phyloP scores from a whole-genome alignment of 257 asterid species.

The Agastache rugosa region DNA sequence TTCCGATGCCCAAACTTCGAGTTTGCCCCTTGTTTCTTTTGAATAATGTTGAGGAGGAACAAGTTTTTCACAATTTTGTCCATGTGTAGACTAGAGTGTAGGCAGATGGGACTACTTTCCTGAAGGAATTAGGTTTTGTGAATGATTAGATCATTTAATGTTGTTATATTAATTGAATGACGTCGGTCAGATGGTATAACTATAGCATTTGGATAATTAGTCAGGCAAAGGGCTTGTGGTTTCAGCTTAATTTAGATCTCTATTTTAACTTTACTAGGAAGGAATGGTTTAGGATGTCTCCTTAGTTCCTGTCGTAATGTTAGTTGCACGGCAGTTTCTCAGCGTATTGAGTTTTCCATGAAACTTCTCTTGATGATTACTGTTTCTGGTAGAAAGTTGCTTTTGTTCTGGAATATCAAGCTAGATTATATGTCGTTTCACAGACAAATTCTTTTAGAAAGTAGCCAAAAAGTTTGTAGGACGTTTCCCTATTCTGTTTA shows the following conservation, averaged over 20 bases:
- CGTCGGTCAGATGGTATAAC: neutral
- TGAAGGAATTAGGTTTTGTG: neutral
- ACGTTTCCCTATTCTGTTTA: conserved; percentile 5
- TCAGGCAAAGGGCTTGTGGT: conserved; percentile 3
- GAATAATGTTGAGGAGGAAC: neutral
- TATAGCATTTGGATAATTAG: conserved; percentile 7
- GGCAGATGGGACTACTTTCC: neutral
- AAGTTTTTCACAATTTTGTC: conserved; percentile 3
- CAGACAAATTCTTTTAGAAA: neutral
- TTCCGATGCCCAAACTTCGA: neutral
- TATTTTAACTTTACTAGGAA: neutral
- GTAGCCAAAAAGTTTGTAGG: neutral
- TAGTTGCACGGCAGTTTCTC: conserved; percentile 23
- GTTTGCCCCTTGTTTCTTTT: conserved; percentile 8
- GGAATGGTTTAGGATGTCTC: conserved; percentile 9
- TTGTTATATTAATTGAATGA: neutral
- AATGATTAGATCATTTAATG: neutral
- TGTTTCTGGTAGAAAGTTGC: conserved; percentile 20
- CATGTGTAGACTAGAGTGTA: neutral
- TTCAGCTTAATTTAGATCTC: neutral
- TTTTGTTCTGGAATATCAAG: conserved; percentile 6
- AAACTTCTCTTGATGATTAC: conserved; percentile 7
- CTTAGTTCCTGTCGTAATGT: conserved; percentile 16
- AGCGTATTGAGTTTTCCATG: neutral
- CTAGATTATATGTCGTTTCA: neutral